Evolutionary conservation across 139 green algal genomes (phyloP).

Genomic region (Chlorella sp.): DNA sequence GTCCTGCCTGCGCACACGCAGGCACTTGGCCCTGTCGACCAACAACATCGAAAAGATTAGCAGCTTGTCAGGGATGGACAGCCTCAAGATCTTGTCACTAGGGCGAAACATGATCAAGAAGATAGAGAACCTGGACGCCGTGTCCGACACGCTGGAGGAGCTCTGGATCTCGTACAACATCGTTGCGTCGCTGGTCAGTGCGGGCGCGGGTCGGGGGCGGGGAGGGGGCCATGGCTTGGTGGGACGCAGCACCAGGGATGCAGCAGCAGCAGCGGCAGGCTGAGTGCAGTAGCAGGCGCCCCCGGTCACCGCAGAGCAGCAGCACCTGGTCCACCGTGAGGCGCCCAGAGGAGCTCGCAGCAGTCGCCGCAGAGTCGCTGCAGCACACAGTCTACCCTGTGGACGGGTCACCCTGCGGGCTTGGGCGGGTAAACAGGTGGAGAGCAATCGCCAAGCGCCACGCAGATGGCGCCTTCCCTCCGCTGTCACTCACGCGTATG

Average conservation of each 20-base stretch:
- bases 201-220: neutral
- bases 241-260: neutral
- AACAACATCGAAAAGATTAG: constrained; percentile 95
- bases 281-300: neutral
- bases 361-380: too few species aligned
- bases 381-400: too few species aligned
- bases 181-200: constrained; percentile 77
- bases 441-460: too few species aligned
- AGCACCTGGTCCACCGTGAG: too few species aligned
- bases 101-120: constrained; percentile 93
- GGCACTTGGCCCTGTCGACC: constrained; percentile 83
- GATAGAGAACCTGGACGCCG: constrained; percentile 85
- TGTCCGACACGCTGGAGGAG: constrained; percentile 83
- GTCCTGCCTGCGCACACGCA: constrained; percentile 18
- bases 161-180: constrained; percentile 94
- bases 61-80: constrained; percentile 68
- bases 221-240: too few species aligned
- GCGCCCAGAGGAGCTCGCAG: too few species aligned
- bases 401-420: too few species aligned
- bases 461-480: too few species aligned
- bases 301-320: too few species aligned
- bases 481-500: too few species aligned
- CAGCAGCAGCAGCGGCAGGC: neutral
- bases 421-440: neutral
- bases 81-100: constrained; percentile 76